Base-by-base conservation (phyloP, 2,329 filamentous ascomycete genomes). In the Fusarium verrucosum region DNA sequence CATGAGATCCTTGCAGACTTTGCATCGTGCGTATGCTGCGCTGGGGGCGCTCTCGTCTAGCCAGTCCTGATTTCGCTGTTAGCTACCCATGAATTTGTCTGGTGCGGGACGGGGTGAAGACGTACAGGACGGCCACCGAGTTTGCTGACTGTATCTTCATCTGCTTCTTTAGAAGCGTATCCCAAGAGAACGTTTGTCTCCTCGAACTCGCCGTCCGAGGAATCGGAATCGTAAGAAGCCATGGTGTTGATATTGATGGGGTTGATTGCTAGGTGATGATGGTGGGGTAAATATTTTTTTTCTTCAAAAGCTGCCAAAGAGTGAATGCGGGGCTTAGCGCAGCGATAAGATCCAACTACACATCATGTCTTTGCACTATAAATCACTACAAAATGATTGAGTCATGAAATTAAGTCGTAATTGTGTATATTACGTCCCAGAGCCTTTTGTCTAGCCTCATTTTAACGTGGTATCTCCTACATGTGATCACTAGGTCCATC, bases 171-270 rank as follows among this genome's bases (percentile, higher is more conserved):
- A 2, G 91, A 91, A 4, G 92, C 91, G 76, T 96, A 99, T 6
- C 95, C 95, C 13, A 99, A 85, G 3, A 97, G 86, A 3, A 97
- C 93, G 67, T 91, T 92, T 8, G 95, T 98, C 76, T 92, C 89
- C 17, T 88, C 90, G 62, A 87, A 92, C 42, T 87, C 84, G 7
- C 87, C 85, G 14, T 87, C 89, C 38, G 87, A 91, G 25, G 92
- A 94, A 71, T 97, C 94, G 74, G 92, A 96, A 70, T 97, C 92
- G 79, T 96, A 96, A 16, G 87, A 83, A 55, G 89, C 83, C 91
- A 93, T 94, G 35, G 45, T 64, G 32, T 33, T 42, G 52, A 52
- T 65, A 58, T 52, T 60, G 57, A 52, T 54, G 61, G 52, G 62
- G 53, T 52, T 50, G 30, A 50, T 62, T 55, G 52, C 55, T 54